phyloP scores from a whole-genome alignment of 306 rosid genomes.

The Fragaria iinumae region DNA sequence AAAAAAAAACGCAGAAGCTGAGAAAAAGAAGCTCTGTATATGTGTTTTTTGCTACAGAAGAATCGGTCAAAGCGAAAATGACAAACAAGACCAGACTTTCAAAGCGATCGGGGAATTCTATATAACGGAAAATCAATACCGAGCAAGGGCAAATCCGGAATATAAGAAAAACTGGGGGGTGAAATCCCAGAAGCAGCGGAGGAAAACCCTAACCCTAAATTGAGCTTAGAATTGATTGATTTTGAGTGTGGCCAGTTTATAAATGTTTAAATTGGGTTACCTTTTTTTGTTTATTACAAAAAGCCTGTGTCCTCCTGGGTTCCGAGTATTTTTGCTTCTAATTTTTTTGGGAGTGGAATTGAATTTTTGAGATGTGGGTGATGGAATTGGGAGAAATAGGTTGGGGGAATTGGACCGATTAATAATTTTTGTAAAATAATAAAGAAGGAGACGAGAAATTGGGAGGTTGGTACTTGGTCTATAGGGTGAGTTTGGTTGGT shows the following conservation, averaged over 20 bases:
- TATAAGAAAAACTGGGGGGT: conserved; percentile 8
- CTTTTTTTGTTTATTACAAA: not conserved
- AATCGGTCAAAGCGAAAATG: conserved; percentile 11
- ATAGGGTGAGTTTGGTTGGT: not conserved
- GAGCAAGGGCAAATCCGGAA: conserved; percentile 47
- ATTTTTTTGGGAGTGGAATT: not conserved
- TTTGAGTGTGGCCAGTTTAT: not conserved
- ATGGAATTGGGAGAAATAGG: not conserved
- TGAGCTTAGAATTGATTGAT: not conserved
- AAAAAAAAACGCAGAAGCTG: not conserved
- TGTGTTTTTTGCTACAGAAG: conserved; percentile 3
- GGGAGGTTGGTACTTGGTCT: not conserved
- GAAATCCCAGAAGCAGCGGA: conserved; percentile 21
- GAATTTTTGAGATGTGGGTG: not conserved
- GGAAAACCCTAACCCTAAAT: conserved; percentile 17
- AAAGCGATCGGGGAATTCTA: conserved; percentile 13
- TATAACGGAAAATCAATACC: conserved; percentile 6
- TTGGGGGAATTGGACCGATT: not conserved
- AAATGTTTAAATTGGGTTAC: not conserved
- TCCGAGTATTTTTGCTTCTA: not conserved
- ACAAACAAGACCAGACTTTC: conserved; percentile 28
- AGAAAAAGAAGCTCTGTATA: not conserved
- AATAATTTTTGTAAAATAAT: not conserved
- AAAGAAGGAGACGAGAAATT: not conserved
- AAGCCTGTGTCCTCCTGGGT: not conserved